A percentile compares a stretch with the other conserved stretches of the same genome.
These are phyloP conservation scores for Choanephora cucurbitarum DNA, from an alignment of 371 early-diverging fungal genomes.

Conservation along the genomic window DNA sequence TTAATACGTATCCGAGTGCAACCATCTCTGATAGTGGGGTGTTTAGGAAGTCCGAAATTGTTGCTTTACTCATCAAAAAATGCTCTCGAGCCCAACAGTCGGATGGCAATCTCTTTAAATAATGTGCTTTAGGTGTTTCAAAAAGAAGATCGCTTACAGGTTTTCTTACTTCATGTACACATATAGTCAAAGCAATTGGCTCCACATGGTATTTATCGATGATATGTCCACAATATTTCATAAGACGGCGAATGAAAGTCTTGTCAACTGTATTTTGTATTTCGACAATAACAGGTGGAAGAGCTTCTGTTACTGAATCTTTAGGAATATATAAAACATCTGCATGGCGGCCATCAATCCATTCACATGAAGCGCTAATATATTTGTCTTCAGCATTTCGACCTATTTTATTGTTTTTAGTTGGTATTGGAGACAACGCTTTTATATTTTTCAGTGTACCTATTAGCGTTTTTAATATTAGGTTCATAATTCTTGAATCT, in stretches of 20 bases:
- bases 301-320: conserved; percentile 14
- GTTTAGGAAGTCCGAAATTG: conserved; percentile 2
- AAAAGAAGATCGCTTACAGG: conserved; percentile 9
- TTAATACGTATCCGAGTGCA: conserved; percentile 18
- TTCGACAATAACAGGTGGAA: conserved; percentile 17
- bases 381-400: conserved; percentile 8
- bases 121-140: conserved; percentile 7
- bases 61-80: conserved; percentile 7
- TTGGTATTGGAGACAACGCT: conserved; percentile 3
- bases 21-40: conserved; percentile 19
- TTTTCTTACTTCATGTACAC: neutral
- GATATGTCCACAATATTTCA: conserved; percentile 19
- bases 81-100: neutral
- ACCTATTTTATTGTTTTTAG: conserved; percentile 2
- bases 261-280: conserved; percentile 18
- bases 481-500: conserved; percentile 13
- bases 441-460: neutral
- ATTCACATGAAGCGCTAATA: conserved; percentile 9
- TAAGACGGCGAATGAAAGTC: conserved; percentile 40
- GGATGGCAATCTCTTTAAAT: conserved; percentile 2
- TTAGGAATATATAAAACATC: conserved; percentile 18
- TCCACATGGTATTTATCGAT: conserved; percentile 18
- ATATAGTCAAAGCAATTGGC: conserved; percentile 18
- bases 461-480: conserved; percentile 8
- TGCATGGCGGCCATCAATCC: conserved; percentile 25